Evolutionary conservation across 73 alveolate genomes (phyloP), one percentile per base, ranked within the genome.

Genomic region (Blepharisma stoltei): DNA sequence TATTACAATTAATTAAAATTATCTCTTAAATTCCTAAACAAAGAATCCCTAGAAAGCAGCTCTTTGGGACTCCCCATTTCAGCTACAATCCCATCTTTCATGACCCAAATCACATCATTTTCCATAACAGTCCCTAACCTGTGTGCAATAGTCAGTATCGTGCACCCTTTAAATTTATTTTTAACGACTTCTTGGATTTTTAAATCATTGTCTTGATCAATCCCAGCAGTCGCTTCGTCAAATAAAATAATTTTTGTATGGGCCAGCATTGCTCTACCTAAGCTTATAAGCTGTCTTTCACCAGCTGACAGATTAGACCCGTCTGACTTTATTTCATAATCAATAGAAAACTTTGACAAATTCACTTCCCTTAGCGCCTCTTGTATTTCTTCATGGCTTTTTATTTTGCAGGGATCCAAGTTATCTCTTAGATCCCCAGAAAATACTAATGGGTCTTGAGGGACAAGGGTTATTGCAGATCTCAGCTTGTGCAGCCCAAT

Each of bases 141-240:
- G 53, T 90, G 97, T 6, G 97, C 97, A 47, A 88, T 91, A 0
- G 94, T 81, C 37, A 91, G 80, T 54, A 89, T 84, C 23, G 97
- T 91, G 7, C 93, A 84, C 67, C 81, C 77, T 37, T 55, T 53
- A 70, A 91, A 86, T n/a, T 71, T 69, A 54, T 86, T 70, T 48
- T 60, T 43, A 27, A 91, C 75, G 21, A 93, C 82, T 60, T 75
- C 79, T 76, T 88, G 92, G 27, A 94, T 87, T 71, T 73, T 79
- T 70, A 78, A 84, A 55, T 94, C 98, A 8, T 96, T 92, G 41
- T 92, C 78, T 45, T 76, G 71, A 71, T 94, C 98, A 6, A 94
- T 84, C 45, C 87, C 91, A 5, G 98, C 97, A 14, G 97, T 94
- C 0, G 98, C 97, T 85, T 94, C 98, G 70, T 94, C 98, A 78